Base-by-base conservation (phyloP, 352 stramenopile species). In the Aphanomyces cochlioides region DNA sequence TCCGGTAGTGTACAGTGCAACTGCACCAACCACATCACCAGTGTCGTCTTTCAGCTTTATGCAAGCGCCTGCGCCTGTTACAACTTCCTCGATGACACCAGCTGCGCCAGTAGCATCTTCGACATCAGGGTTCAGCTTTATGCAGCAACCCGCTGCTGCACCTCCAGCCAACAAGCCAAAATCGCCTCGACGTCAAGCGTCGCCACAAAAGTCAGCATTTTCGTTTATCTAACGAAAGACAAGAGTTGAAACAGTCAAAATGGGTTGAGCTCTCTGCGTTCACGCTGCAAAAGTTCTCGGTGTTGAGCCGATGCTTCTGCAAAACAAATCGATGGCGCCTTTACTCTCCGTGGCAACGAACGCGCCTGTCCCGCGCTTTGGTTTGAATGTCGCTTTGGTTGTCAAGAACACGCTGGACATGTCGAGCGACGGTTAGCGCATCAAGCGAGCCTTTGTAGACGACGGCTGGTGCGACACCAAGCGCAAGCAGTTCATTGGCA, bases 131-230 rank as follows among this genome's bases (percentile, higher is more conserved):
- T 28, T 28, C 28, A 28, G 28, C 28, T 28, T 28, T 28, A 28
- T 28, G 28, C 28, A 28, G 28, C 28, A 28, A 28, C 28, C 28
- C 0, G 28, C 28, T 28, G 28, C 28, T 28, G 28, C 28, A 28
- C 28, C 28, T 28, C 28, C 28, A 28, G 28, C 28, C 28, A 28
- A 28, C 28, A 28, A 28, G 28, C 28, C 28, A 28, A 28, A 28
- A 28, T 28, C 28, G 2, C 74, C 72, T 15, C 74, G 70, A 28
- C 67, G 77, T n/a, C 58, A 59, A 43, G 69, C 74, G 19, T 57
- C 75, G 3, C 48, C 78, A 12, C 69, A 74, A 45, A 67, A 78
- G 7, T 88, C 81, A 45, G 82, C 84, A 73, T 88, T 88, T 54
- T 83, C 79, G 7, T 88, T 88, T 69, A 88, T 88, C 41, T 85